Conservation (phyloP, 805 yeast species). For the Candida parachauliodes region DNA sequence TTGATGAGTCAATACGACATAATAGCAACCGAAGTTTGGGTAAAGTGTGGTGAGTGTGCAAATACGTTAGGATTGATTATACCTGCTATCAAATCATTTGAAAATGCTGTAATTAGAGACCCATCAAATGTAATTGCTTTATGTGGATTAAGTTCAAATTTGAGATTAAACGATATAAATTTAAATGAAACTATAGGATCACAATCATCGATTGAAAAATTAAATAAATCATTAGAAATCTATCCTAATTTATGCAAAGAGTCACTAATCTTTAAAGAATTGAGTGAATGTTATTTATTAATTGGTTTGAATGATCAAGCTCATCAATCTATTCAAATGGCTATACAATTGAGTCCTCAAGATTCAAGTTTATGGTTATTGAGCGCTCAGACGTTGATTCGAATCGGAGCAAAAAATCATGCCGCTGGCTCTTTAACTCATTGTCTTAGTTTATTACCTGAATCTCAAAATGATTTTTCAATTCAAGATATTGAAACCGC, state of each 20-base stretch:
- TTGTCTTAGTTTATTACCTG: conserved; percentile 41
- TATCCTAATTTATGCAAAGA: conserved; percentile 38
- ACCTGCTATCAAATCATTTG: conserved; percentile 43
- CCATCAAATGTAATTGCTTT: conserved; percentile 40
- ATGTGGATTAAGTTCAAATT: conserved; percentile 40
- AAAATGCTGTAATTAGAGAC: conserved; percentile 39
- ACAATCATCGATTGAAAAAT: conserved; percentile 36
- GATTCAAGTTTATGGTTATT: conserved; percentile 48
- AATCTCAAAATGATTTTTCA: conserved; percentile 18
- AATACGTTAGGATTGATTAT: conserved; percentile 33
- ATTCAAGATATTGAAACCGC: conserved; percentile 43
- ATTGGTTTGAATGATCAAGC: conserved; percentile 50
- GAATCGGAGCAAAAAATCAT: conserved; percentile 41
- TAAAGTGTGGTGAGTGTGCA: conserved; percentile 46
- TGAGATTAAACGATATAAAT: conserved; percentile 36
- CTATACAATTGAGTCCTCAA: conserved; percentile 31
- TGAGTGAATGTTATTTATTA: conserved; percentile 49
- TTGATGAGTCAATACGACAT: conserved; percentile 13
- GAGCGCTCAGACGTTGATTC: conserved; percentile 46
- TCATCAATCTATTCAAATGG: conserved; percentile 44
- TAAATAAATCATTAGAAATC: conserved; percentile 35
- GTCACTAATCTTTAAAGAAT: conserved; percentile 42
- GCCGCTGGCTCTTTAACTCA: conserved; percentile 47
- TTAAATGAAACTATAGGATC: conserved; percentile 38
- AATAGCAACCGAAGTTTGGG: conserved; percentile 43